Conservation (phyloP, 176 grass and related monocot species). For the Oryza meridionalis region DNA sequence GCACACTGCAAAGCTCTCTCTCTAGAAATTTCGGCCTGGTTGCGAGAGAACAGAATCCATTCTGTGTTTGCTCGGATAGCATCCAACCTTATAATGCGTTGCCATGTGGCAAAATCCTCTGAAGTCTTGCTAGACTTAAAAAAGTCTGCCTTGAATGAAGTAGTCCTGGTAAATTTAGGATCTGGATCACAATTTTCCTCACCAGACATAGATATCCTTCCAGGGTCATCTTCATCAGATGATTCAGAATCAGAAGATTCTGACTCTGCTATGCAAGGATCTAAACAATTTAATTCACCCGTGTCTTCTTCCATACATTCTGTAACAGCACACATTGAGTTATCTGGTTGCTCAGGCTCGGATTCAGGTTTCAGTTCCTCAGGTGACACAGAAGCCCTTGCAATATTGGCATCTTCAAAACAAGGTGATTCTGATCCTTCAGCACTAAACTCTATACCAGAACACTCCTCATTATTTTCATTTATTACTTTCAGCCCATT, state of each 20-base stretch:
- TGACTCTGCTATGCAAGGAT: slow-evolving; percentile 64
- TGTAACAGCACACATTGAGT: background rate
- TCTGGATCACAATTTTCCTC: slow-evolving; percentile 60
- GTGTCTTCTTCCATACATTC: slow-evolving; percentile 53
- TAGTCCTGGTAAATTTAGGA: slow-evolving; percentile 55
- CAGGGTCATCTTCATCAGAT: slow-evolving; percentile 74
- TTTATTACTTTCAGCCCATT: slow-evolving; percentile 69
- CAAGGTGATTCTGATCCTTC: slow-evolving; percentile 69
- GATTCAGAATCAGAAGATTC: slow-evolving; percentile 91
- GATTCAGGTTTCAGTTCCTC: slow-evolving; percentile 59
- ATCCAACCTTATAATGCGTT: slow-evolving; percentile 94
- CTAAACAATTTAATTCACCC: slow-evolving; percentile 40
- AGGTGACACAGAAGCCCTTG: slow-evolving; percentile 27
- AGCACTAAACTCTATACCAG: slow-evolving; percentile 47
- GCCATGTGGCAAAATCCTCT: slow-evolving; percentile 84
- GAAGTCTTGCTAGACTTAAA: slow-evolving; percentile 58
- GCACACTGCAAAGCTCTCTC: slow-evolving; percentile 66
- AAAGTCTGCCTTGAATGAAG: slow-evolving; percentile 66
- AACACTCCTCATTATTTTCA: slow-evolving; percentile 60
- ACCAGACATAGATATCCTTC: slow-evolving; percentile 53
- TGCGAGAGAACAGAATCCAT: slow-evolving; percentile 70
- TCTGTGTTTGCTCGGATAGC: slow-evolving; percentile 75
- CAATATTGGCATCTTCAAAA: slow-evolving; percentile 53
- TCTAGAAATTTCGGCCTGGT: slow-evolving; percentile 60
- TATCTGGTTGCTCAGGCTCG: slow-evolving; percentile 50